Conservation (phyloP, 441 rosid species). For the Pelargonium cotyledonis region DNA sequence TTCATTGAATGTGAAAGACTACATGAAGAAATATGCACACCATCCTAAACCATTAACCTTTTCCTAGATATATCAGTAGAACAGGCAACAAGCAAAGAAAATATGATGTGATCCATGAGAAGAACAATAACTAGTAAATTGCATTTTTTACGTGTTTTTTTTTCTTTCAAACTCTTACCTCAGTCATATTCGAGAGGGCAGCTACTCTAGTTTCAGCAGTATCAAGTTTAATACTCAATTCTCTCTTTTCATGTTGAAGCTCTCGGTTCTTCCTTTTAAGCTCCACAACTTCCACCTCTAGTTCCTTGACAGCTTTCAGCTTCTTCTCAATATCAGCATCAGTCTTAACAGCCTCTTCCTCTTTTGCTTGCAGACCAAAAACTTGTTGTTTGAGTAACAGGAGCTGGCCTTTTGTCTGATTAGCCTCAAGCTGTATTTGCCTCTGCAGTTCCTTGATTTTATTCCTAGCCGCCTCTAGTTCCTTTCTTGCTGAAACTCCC, state of each 20-base stretch:
- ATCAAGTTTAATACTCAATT: conserved; percentile 65
- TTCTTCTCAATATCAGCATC: conserved; percentile 67
- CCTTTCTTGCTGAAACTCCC: conserved; percentile 48
- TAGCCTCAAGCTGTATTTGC: conserved; percentile 87
- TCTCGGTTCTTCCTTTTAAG: conserved; percentile 88
- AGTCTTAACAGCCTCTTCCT: conserved; percentile 69
- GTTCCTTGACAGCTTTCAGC: conserved; percentile 57
- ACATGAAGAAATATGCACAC: not conserved
- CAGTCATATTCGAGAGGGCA: conserved; percentile 82
- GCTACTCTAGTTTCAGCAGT: conserved; percentile 69
- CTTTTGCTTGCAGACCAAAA: conserved; percentile 68
- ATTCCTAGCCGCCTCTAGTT: conserved; percentile 68
- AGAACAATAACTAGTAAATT: not conserved
- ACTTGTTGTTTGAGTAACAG: conserved; percentile 89
- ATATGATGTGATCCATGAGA: too few relatives aligned
- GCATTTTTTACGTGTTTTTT: not conserved
- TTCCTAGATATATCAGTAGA: too few relatives aligned
- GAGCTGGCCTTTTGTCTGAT: conserved; percentile 85
- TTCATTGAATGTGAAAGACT: not conserved
- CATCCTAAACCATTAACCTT: too few relatives aligned
- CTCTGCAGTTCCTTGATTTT: conserved; percentile 85
- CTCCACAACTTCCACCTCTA: conserved; percentile 81
- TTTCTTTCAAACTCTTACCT: conserved; percentile 38
- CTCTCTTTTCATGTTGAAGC: conserved; percentile 92
- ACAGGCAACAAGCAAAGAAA: too few relatives aligned